A percentile compares a stretch with the other conserved stretches of the same genome.
Conservation (phyloP, 371 early-diverging fungal genomes). For the Mortierella polycephala region DNA sequence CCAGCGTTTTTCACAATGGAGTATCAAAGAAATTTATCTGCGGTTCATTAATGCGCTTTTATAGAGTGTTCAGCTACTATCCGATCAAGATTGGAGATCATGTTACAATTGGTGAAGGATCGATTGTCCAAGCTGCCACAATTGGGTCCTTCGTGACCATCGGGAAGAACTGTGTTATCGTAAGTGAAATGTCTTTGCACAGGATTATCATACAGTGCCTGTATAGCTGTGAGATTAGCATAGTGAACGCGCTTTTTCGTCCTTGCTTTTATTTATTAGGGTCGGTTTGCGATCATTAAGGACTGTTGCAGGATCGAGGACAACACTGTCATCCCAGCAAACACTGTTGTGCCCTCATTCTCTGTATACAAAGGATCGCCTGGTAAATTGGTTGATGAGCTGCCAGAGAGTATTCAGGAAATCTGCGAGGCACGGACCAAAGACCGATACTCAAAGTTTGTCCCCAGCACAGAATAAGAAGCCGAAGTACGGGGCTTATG, state of each 20-base stretch:
- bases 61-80: slow-evolving; percentile 85
- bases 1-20: not conserved
- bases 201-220: no score
- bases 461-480: slow-evolving; percentile 57
- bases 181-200: slow-evolving; percentile 56
- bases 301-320: slow-evolving; percentile 93
- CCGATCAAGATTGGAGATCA: slow-evolving; percentile 97
- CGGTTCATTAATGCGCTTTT: not conserved
- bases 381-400: slow-evolving; percentile 78
- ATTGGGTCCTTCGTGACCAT: slow-evolving; percentile 92
- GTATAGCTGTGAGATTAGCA: no score
- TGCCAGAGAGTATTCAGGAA: slow-evolving; percentile 89
- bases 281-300: slow-evolving; percentile 94
- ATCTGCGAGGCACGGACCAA: slow-evolving; percentile 78
- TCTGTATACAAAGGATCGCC: slow-evolving; percentile 87
- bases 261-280: slow-evolving; percentile 60
- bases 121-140: slow-evolving; percentile 91
- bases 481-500: not conserved
- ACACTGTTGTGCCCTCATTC: slow-evolving; percentile 92
- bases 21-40: slow-evolving; percentile 2
- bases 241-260: not conserved
- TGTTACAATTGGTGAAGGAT: slow-evolving; percentile 89
- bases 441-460: slow-evolving; percentile 82
- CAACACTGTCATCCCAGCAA: slow-evolving; percentile 91
- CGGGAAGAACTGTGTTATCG: slow-evolving; percentile 94